Conservation (phyloP, 2,329 filamentous ascomycete species). For the Aureobasidium sp. region DNA sequence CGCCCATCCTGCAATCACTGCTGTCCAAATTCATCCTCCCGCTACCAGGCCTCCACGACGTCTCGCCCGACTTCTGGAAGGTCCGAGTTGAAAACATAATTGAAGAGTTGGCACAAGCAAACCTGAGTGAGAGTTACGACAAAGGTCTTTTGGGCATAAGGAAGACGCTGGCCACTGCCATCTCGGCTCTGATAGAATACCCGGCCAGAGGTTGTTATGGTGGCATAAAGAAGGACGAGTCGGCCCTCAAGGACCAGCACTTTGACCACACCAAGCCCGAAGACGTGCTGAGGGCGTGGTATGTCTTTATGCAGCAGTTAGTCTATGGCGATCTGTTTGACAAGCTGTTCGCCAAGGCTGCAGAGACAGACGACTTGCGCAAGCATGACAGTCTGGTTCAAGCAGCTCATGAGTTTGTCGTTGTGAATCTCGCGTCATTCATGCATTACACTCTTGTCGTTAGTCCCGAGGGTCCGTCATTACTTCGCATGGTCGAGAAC, state of each 20-base stretch:
- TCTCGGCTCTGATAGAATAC: constrained; percentile 63
- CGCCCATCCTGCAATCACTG: constrained; percentile 62
- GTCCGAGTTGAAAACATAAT: constrained; percentile 55
- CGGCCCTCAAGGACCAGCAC: constrained; percentile 26
- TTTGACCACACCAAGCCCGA: constrained; percentile 56
- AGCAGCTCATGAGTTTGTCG: constrained; percentile 59
- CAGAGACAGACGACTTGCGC: constrained; percentile 56
- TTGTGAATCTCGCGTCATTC: constrained; percentile 67
- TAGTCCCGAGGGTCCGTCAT: constrained; percentile 67
- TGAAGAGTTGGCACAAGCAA: constrained; percentile 55
- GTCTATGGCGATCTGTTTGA: constrained; percentile 64
- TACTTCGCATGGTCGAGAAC: constrained; percentile 64
- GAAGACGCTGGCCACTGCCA: constrained; percentile 67
- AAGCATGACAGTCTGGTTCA: constrained; percentile 56
- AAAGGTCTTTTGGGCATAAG: constrained; percentile 67
- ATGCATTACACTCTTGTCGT: constrained; percentile 66
- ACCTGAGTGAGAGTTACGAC: constrained; percentile 75
- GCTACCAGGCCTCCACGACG: constrained; percentile 58
- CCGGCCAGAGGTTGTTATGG: constrained; percentile 59
- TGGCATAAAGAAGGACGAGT: constrained; percentile 44
- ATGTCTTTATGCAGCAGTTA: constrained; percentile 57
- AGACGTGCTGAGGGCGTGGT: constrained; percentile 58
- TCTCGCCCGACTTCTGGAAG: constrained; percentile 60
- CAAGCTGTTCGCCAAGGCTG: constrained; percentile 55
- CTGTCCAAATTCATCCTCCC: constrained; percentile 58